Base-by-base conservation (phyloP, 129 eudicot species). In the Dittrichia graveolens region DNA sequence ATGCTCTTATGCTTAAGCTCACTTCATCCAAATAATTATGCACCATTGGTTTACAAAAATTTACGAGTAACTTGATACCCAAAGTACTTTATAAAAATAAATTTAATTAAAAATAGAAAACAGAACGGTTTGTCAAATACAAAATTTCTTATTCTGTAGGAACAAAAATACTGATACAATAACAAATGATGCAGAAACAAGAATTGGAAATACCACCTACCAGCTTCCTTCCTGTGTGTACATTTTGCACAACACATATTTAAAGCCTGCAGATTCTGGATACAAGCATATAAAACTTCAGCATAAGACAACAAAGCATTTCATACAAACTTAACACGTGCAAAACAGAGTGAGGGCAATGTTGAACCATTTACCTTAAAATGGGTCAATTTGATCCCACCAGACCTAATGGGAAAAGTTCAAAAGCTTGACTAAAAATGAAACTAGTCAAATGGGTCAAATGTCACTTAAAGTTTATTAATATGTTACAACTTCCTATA, bases 181-280 rank as follows among this genome's bases (percentile, higher is more conserved):
- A 40, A 75, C 44, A 58, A 76, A 76, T 76, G 80, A 60, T 77
- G 46, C 75, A 77, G 69, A 68, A 76, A 68, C 40, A 76, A 76
- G 62, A 57, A 76, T 59, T 76, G 63, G 61, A 38, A 76, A 34
- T 54, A 47, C 43, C 64, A 48, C 45, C 59, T 59, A 47, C 70
- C 52, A 7, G 63, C 55, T 77, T 77, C 76, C 35, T 72, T 67
- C 78, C 67, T 49, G 38, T 77, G 81, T 77, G 74, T 67, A 48
- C 55, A 60, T 41, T 61, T 77, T 14, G 66, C 40, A 61, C 70
- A 47, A 47, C 69, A 61, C 40, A 46, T 46, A 31, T 60, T 49
- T 60, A 6, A 69, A 59, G 69, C 71, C 55, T 59, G 70, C 76
- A 19, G 63, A 60, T 60, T 77, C 81, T 77, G 81, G 40, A 77